phyloP scores from a whole-genome alignment of 2,329 filamentous ascomycete species.

The Nigrospora oryzae region DNA sequence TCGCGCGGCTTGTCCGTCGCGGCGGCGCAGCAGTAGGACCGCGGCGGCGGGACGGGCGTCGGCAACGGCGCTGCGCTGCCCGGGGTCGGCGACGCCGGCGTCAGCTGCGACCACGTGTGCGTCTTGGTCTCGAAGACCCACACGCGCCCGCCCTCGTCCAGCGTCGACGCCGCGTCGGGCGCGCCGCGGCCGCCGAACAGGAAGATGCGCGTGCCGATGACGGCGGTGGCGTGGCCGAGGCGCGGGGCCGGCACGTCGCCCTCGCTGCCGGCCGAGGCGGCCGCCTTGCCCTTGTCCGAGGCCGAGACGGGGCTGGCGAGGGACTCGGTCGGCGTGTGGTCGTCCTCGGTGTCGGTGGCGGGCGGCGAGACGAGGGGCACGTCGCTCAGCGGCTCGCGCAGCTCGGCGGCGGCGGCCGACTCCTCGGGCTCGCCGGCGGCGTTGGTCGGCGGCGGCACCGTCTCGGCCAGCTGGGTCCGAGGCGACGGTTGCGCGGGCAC shows the following conservation, averaged over 20 bases:
- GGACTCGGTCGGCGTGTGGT: slow-evolving; percentile 7
- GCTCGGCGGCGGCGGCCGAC: slow-evolving; percentile 4
- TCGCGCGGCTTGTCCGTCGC: slow-evolving; percentile 48
- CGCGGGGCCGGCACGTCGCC: slow-evolving; percentile 53
- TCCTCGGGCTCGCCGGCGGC: slow-evolving; percentile 7
- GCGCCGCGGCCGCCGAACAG: slow-evolving; percentile 74
- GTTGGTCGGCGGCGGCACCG: not conserved
- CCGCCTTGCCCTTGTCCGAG: slow-evolving; percentile 29
- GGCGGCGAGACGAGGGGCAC: slow-evolving; percentile 28
- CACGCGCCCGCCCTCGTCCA: slow-evolving; percentile 66
- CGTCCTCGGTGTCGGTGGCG: slow-evolving; percentile 6
- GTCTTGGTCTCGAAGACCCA: slow-evolving; percentile 66
- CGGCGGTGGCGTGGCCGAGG: slow-evolving; percentile 64
- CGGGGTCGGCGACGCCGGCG: slow-evolving; percentile 39
- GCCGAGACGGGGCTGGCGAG: not conserved
- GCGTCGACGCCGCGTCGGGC: slow-evolving; percentile 50
- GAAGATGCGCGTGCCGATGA: slow-evolving; percentile 64
- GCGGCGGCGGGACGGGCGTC: slow-evolving; percentile 45
- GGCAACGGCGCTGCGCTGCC: not conserved
- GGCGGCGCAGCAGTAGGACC: slow-evolving; percentile 63
- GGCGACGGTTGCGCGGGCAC: slow-evolving; percentile 38
- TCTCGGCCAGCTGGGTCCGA: slow-evolving; percentile 14
- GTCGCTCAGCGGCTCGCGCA: slow-evolving; percentile 28
- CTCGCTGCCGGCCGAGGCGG: slow-evolving; percentile 20
- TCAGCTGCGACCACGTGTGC: slow-evolving; percentile 56